Percentiles rank a stretch among this genome's conserved stretches.
phyloP scores from a whole-genome alignment of 805 yeast genomes.

The Kurtzmaniella fragi region DNA sequence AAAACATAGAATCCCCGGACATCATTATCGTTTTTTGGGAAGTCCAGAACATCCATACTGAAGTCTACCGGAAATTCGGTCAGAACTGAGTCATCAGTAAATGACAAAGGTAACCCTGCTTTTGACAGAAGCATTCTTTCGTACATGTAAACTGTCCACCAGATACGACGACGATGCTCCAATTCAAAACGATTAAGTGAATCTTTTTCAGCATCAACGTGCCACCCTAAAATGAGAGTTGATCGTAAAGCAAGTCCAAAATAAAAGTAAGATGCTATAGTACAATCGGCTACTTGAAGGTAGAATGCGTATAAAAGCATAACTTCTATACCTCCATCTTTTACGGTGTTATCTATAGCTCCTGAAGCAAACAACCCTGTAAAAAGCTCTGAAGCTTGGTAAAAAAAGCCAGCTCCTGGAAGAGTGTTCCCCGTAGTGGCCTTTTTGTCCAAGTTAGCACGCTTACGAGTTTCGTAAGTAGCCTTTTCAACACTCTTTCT shows the following conservation, averaged over 20 bases:
- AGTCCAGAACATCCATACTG: constrained; percentile 46
- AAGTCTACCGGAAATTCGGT: constrained; percentile 72
- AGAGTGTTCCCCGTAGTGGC: constrained; percentile 35
- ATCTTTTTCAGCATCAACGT: constrained; percentile 75
- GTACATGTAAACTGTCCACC: constrained; percentile 49
- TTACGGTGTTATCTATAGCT: constrained; percentile 71
- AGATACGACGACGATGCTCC: constrained; percentile 46
- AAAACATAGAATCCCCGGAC: constrained; percentile 63
- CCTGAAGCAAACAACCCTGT: constrained; percentile 75
- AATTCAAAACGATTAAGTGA: constrained; percentile 45
- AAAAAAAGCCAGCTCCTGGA: constrained; percentile 77
- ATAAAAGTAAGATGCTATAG: constrained; percentile 75
- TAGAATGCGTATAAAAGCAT: constrained; percentile 71
- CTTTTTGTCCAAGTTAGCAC: constrained; percentile 10
- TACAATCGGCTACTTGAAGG: constrained; percentile 79
- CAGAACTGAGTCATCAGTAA: constrained; percentile 78
- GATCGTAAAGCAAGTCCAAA: constrained; percentile 74
- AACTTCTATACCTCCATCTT: constrained; percentile 78
- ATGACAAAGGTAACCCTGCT: constrained; percentile 73
- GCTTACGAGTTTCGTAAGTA: constrained; percentile 12
- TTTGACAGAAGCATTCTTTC: constrained; percentile 76
- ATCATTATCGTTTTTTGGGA: constrained; percentile 40
- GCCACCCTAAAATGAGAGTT: constrained; percentile 70
- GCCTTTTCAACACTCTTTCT: constrained; percentile 15
- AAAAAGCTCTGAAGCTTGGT: constrained; percentile 73